These are phyloP conservation scores for Solanum virginianum DNA, from an alignment of 257 asterid genomes.

Conservation along the genomic window DNA sequence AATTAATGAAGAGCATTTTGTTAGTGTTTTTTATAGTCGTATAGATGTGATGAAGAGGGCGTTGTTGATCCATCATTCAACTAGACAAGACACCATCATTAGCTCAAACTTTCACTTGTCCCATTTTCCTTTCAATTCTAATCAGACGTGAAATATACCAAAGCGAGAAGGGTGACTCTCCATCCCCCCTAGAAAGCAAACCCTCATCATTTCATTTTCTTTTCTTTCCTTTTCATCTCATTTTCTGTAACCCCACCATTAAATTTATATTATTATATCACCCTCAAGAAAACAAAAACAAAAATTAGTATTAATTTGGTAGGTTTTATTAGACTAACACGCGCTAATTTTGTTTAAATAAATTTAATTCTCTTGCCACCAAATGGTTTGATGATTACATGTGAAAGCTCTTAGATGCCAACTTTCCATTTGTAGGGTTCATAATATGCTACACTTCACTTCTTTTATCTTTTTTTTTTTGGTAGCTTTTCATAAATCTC, in stretches of 20 bases:
- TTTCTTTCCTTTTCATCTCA: neutral
- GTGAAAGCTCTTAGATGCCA: constrained; percentile 39
- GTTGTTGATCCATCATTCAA: constrained; percentile 21
- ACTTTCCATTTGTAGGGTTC: constrained; percentile 26
- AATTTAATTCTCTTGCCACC: constrained; percentile 9
- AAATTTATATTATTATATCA: neutral
- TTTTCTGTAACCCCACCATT: neutral
- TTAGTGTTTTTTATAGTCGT: neutral
- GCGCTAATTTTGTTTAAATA: constrained; percentile 14
- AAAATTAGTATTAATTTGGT: neutral
- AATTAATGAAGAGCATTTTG: neutral
- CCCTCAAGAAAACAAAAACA: neutral
- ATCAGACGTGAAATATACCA: neutral
- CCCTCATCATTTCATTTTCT: constrained; percentile 15
- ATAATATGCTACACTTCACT: constrained; percentile 4
- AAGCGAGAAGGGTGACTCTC: neutral
- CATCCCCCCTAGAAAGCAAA: constrained; percentile 1
- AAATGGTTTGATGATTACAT: constrained; percentile 49
- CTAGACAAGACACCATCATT: constrained; percentile 53
- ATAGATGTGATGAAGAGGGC: neutral
- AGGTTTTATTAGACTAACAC: constrained; percentile 13
- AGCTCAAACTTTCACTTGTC: constrained; percentile 24
- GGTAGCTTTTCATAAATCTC: neutral
- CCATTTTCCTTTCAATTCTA: constrained; percentile 4
- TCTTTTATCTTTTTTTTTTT: neutral